A percentile compares a stretch with the other conserved stretches of the same genome.
Conservation (phyloP, 495 filamentous ascomycete genomes). For the Halenospora varia region DNA sequence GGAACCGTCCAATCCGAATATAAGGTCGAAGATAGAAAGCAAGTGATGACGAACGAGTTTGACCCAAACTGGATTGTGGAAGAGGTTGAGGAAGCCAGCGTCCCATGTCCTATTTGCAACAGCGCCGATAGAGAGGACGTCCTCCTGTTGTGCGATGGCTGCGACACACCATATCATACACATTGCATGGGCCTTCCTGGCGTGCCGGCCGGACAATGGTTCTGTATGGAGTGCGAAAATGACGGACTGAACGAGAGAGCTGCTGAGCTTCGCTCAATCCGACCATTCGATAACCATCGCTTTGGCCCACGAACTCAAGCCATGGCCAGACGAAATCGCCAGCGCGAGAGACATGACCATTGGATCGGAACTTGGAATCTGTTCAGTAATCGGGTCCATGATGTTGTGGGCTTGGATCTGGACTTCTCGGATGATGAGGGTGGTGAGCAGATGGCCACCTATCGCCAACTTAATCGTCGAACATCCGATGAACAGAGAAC, state of each 20-base stretch:
- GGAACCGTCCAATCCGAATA: constrained; percentile 77
- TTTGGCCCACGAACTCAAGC: constrained; percentile 42
- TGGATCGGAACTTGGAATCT: constrained; percentile 54
- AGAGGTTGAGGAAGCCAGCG: constrained; percentile 61
- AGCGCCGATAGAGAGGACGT: constrained; percentile 70
- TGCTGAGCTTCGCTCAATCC: constrained; percentile 27
- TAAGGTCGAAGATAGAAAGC: constrained; percentile 80
- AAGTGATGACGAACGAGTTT: constrained; percentile 67
- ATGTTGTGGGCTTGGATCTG: constrained; percentile 68
- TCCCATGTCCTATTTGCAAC: constrained; percentile 78
- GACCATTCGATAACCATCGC: constrained; percentile 26
- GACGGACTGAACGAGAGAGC: constrained; percentile 44
- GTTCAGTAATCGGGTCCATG: constrained; percentile 45
- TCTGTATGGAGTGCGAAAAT: constrained; percentile 70
- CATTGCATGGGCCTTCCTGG: constrained; percentile 77
- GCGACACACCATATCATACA: constrained; percentile 78
- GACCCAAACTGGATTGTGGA: constrained; percentile 76
- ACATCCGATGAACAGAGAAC: constrained; percentile 62
- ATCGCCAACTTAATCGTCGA: constrained; percentile 51
- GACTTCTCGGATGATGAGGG: constrained; percentile 82
- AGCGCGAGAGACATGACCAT: constrained; percentile 42
- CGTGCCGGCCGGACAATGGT: constrained; percentile 76
- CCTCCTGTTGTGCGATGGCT: constrained; percentile 82
- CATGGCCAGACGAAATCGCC: constrained; percentile 40
- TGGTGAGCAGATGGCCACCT: constrained; percentile 37